phyloP scores from a whole-genome alignment of 257 asterid species.

The Plantago ovata region DNA sequence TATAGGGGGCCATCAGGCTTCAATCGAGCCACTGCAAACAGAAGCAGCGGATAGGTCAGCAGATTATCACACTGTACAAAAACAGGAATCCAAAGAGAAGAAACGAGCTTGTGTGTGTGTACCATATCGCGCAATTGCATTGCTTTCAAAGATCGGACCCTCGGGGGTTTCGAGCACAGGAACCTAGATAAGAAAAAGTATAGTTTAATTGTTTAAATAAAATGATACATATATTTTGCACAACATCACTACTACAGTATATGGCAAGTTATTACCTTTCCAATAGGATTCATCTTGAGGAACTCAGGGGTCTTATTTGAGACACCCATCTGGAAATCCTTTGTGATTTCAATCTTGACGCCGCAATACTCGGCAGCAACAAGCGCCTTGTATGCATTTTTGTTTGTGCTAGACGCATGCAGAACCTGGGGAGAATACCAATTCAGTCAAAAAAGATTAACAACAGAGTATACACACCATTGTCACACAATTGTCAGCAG shows the following conservation, averaged over 20 bases:
- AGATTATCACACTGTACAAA: background rate
- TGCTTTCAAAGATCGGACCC: slow-evolving; percentile 84
- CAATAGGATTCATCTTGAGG: slow-evolving; percentile 82
- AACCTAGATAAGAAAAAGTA: slow-evolving; percentile 36
- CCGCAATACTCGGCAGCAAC: slow-evolving; percentile 62
- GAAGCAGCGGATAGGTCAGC: slow-evolving; percentile 15
- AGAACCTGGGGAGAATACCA: slow-evolving; percentile 39
- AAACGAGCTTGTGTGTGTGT: background rate
- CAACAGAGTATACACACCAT: background rate
- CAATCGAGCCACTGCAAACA: slow-evolving; percentile 47
- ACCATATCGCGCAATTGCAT: slow-evolving; percentile 96
- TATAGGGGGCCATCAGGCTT: slow-evolving; percentile 44
- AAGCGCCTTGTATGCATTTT: slow-evolving; percentile 52
- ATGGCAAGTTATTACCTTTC: slow-evolving; percentile 46
- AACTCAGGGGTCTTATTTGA: slow-evolving; percentile 77
- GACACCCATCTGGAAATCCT: slow-evolving; percentile 70
- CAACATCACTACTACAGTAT: background rate
- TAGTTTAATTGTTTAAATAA: slow-evolving; percentile 7
- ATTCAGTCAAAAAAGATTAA: slow-evolving; percentile 4
- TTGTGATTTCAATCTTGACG: slow-evolving; percentile 47
- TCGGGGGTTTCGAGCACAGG: slow-evolving; percentile 96
- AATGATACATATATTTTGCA: background rate
- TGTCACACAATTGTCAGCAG: background rate
- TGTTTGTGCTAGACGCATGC: slow-evolving; percentile 46
- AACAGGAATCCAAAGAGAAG: background rate